Evolutionary conservation across 805 yeast genomes (phyloP), one percentile per base, ranked within the genome.

Genomic region (Candida easanensis): DNA sequence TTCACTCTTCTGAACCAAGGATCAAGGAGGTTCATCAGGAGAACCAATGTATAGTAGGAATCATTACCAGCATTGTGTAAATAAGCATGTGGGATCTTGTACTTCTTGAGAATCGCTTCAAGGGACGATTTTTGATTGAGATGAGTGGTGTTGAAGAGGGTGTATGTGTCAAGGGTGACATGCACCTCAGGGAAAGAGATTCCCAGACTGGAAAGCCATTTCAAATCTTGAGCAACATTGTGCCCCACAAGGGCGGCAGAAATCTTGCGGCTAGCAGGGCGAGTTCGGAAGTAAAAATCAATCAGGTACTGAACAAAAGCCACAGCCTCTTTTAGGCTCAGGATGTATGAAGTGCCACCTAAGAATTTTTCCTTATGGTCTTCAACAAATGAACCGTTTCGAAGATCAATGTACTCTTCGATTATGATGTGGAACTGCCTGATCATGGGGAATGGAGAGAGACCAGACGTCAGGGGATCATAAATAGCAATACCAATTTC

Each of bases 61-160:
- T 83, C 90, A 53, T 83, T 83, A 3, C 81, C 86, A 2, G 84
- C 89, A 57, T 83, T 83, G 57, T 83, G 88, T 35, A 83, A 63
- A 48, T 67, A 71, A 1, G 80, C 72, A 53, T 78, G 79, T 1
- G 86, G 84, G 5, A 83, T 68, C 20, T 65, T 63, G 38, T 77
- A 61, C 36, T 68, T 56, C 31, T 74, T 58, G 16, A 82, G 62
- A 0, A 76, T 58, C 18, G 70, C 71, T 13, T 76, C 68, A 34
- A 83, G 57, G 4, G 70, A 64, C 6, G 76, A 74, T 26, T 64
- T 53, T 7, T 53, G 53, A 3, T 42, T 30, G 2, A 79, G 73
- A 45, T 66, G 69, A 4, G 73, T 61, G 3, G 58, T 33, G 3
- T 56, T 53, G 65, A 71, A 76, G 1, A 81, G 40, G 9, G 56